phyloP scores from a whole-genome alignment of 2,329 filamentous ascomycete species.

The Pestalotiopsis sp. region DNA sequence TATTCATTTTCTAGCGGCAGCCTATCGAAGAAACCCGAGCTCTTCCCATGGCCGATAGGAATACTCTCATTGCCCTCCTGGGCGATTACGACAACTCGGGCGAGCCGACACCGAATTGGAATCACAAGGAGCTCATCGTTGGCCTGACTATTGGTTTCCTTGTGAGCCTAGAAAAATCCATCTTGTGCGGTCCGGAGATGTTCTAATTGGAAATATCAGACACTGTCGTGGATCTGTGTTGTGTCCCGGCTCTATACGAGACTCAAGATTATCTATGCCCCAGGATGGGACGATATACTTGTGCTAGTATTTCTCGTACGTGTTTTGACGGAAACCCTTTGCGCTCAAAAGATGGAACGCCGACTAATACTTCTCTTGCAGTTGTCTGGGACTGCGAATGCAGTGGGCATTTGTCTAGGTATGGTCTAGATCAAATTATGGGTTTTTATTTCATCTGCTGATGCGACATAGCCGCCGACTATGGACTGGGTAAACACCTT shows the following conservation, averaged over 20 bases:
- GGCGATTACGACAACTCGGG: constrained; percentile 22
- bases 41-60: constrained; percentile 1
- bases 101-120: constrained; percentile 24
- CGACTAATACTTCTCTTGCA: not conserved
- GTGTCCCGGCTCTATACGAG: constrained; percentile 11
- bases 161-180: not conserved
- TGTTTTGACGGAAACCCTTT: not conserved
- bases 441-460: not conserved
- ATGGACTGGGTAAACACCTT: constrained; percentile 6
- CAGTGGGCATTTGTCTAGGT: constrained; percentile 8
- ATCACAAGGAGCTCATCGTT: constrained; percentile 13
- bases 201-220: not conserved
- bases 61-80: constrained; percentile 16
- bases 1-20: not conserved
- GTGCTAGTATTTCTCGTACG: constrained; percentile 6
- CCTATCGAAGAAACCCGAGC: not conserved
- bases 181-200: not conserved
- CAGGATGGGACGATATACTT: constrained; percentile 12
- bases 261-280: constrained; percentile 8
- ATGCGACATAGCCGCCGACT: not conserved
- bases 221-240: constrained; percentile 6
- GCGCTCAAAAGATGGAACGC: not conserved
- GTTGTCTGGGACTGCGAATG: constrained; percentile 8
- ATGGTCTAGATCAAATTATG: not conserved
- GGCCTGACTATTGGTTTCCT: constrained; percentile 9